Evolutionary conservation across 352 stramenopile species (phyloP).

Genomic region (Pythium biforme): DNA sequence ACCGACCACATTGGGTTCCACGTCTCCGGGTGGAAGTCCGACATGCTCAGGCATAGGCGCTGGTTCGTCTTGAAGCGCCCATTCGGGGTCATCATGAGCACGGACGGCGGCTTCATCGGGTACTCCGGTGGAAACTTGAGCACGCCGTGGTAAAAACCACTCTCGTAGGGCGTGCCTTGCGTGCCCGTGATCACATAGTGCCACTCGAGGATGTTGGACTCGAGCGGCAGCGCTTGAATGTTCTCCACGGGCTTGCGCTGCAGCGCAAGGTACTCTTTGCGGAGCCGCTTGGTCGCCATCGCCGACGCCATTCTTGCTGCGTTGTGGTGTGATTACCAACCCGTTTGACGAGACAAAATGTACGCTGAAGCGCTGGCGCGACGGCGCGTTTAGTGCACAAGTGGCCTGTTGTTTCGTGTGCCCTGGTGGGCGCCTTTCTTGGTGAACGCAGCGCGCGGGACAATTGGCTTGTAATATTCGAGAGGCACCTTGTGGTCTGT

Average conservation of each 20-base stretch:
- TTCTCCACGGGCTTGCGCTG: constrained; percentile 90
- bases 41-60: constrained; percentile 94
- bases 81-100: constrained; percentile 94
- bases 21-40: constrained; percentile 94
- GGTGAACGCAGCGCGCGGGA: no score
- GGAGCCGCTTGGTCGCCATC: constrained; percentile 89
- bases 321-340: no score
- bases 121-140: constrained; percentile 95
- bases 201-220: constrained; percentile 95
- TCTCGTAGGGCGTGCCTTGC: constrained; percentile 74
- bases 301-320: constrained; percentile 58
- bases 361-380: no score
- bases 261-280: constrained; percentile 91
- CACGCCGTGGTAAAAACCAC: constrained; percentile 90
- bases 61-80: constrained; percentile 95
- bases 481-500: no score
- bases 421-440: no score
- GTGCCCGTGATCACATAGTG: constrained; percentile 93
- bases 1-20: constrained; percentile 98
- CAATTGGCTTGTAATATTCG: no score
- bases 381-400: no score
- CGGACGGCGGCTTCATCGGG: constrained; percentile 94
- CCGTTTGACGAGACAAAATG: no score
- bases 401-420: no score
- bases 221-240: constrained; percentile 87